Percentiles rank a stretch among this genome's conserved stretches.
phyloP scores from a whole-genome alignment of 495 filamentous ascomycete genomes.

The Eremomyces bilateralis region DNA sequence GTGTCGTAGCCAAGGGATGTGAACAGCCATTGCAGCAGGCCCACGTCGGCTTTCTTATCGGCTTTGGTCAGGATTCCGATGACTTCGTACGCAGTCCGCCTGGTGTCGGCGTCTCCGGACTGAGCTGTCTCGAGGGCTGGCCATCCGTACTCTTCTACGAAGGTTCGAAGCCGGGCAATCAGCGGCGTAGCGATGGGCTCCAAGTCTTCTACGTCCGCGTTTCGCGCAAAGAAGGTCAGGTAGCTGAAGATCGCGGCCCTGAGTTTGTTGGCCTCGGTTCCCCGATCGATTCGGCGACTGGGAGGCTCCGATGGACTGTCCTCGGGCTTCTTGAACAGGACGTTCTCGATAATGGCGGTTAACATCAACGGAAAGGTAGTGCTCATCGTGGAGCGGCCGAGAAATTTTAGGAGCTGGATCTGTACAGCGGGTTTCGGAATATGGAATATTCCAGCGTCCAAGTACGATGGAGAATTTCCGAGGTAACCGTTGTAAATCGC shows the following conservation, averaged over 20 bases:
- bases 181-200: conserved; percentile 43
- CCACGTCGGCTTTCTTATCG: conserved; percentile 17
- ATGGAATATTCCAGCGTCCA: too few relatives aligned
- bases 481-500: conserved; percentile 23
- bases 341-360: too few relatives aligned
- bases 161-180: conserved; percentile 49
- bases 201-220: conserved; percentile 27
- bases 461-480: too few relatives aligned
- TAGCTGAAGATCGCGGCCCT: conserved; percentile 72
- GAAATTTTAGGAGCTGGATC: too few relatives aligned
- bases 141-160: conserved; percentile 68
- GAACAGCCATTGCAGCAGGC: conserved; percentile 59
- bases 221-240: conserved; percentile 22
- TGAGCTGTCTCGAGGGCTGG: conserved; percentile 32
- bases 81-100: conserved; percentile 37
- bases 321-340: too few relatives aligned
- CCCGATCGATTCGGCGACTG: too few relatives aligned
- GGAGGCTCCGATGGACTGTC: too few relatives aligned
- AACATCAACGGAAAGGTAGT: too few relatives aligned
- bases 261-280: conserved; percentile 51
- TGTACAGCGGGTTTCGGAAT: too few relatives aligned
- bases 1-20: conserved; percentile 59
- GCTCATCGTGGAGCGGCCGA: too few relatives aligned
- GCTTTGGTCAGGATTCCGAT: conserved; percentile 73
- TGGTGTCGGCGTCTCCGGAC: too few relatives aligned